Percentiles rank a stretch among this genome's conserved stretches.
These are phyloP conservation scores for Babesia divergens DNA, from an alignment of 169 alveolate genomes.

Conservation along the genomic window DNA sequence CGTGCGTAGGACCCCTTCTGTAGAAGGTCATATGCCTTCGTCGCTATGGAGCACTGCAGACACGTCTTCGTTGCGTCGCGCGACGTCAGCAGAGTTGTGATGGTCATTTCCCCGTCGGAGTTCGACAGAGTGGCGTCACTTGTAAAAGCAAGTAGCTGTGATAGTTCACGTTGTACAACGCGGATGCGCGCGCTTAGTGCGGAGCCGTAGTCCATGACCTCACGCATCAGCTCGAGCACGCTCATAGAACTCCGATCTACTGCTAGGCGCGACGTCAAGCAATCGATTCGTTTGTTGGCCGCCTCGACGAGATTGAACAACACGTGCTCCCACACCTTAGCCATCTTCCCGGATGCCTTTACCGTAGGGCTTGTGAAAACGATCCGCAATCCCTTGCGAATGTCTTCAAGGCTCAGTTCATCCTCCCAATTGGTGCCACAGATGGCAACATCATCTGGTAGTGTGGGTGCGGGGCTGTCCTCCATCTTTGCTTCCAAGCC, in stretches of 20 bases:
- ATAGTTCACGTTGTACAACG: slow-evolving; percentile 25
- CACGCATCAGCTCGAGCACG: slow-evolving; percentile 2
- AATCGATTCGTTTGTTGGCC: slow-evolving; percentile 14
- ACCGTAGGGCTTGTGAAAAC: slow-evolving; percentile 19
- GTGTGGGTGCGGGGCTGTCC: background rate
- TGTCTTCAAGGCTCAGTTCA: background rate
- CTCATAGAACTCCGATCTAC: background rate
- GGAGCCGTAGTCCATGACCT: slow-evolving; percentile 26
- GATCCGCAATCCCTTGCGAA: slow-evolving; percentile 1
- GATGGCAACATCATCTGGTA: background rate
- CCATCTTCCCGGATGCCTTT: slow-evolving; percentile 1
- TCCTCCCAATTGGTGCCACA: slow-evolving; percentile 2
- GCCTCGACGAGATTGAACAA: slow-evolving; percentile 3
- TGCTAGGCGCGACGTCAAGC: background rate
- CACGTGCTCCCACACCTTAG: slow-evolving; percentile 23
- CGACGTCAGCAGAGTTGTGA: slow-evolving; percentile 19
- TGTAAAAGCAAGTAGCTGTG: background rate
- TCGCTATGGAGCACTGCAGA: slow-evolving; percentile 10
- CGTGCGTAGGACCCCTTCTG: slow-evolving; percentile 27
- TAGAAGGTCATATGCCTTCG: slow-evolving; percentile 20
- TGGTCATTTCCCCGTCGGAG: background rate
- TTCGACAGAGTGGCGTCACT: background rate
- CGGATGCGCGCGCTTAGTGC: slow-evolving; percentile 39
- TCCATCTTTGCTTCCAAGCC: background rate
- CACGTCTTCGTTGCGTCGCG: background rate